A percentile compares a stretch with the other conserved stretches of the same genome.
These are phyloP conservation scores for Fomitiporia mediterranea DNA, from an alignment of 1,284 basidiomycete genomes.

Conservation along the genomic window DNA sequence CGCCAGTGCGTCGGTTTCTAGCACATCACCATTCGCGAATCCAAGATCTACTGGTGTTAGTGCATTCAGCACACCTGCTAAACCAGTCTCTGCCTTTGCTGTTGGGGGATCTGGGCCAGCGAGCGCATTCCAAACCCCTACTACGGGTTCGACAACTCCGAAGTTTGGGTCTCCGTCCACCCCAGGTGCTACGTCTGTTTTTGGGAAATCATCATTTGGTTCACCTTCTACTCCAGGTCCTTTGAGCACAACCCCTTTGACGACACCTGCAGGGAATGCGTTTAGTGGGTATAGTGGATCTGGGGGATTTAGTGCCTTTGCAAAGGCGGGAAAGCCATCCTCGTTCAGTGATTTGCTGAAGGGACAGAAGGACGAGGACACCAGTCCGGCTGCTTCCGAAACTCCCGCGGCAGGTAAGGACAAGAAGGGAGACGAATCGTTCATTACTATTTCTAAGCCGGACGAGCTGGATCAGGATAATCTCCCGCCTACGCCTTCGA, in stretches of 20 bases:
- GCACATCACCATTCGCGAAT: slow-evolving; percentile 53
- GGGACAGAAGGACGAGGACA: slow-evolving; percentile 24
- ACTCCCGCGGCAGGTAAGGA: slow-evolving; percentile 1
- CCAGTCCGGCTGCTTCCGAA: not conserved
- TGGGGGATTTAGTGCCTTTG: slow-evolving; percentile 30
- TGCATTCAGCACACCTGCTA: slow-evolving; percentile 32
- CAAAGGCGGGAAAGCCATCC: slow-evolving; percentile 27
- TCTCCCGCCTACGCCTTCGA: slow-evolving; percentile 18
- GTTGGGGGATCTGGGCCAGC: slow-evolving; percentile 18
- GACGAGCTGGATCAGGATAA: slow-evolving; percentile 18
- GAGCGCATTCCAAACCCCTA: slow-evolving; percentile 19
- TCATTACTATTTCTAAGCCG: slow-evolving; percentile 12
- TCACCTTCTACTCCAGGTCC: slow-evolving; percentile 19
- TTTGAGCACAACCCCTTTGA: slow-evolving; percentile 27
- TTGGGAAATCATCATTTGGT: slow-evolving; percentile 31
- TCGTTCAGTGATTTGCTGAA: slow-evolving; percentile 40
- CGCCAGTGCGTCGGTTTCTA: slow-evolving; percentile 24
- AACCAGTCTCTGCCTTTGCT: slow-evolving; percentile 23
- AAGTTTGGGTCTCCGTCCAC: slow-evolving; percentile 24
- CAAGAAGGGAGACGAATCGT: slow-evolving; percentile 22
- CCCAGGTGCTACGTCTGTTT: slow-evolving; percentile 24
- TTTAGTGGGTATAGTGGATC: slow-evolving; percentile 43
- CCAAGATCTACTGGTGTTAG: slow-evolving; percentile 34
- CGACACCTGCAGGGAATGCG: slow-evolving; percentile 32
- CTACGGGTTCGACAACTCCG: slow-evolving; percentile 22